A percentile compares a stretch with the other conserved stretches of the same genome.
Evolutionary conservation across 768 basidiomycete species (phyloP).

Genomic region (Butyriboletus loyo): DNA sequence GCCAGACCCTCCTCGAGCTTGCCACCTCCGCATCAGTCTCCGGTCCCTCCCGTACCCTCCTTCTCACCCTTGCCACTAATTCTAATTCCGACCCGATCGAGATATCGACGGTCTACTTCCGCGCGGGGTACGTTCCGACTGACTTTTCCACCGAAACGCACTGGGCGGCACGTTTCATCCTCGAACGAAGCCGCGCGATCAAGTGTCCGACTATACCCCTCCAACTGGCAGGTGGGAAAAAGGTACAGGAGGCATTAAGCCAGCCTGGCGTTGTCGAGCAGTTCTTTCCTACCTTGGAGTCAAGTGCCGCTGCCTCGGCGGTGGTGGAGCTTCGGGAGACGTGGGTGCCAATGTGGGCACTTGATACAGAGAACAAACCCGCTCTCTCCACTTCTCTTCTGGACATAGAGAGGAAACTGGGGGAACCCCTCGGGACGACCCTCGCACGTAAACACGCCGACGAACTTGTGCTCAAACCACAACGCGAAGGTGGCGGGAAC

Average conservation of each 20-base stretch:
- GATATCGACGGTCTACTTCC: conserved; percentile 88
- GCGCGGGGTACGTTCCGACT: conserved; percentile 80
- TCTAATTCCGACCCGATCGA: conserved; percentile 39
- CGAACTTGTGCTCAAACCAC: conserved; percentile 87
- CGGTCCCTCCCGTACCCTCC: conserved; percentile 44
- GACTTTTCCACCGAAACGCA: conserved; percentile 68
- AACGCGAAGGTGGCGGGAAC: conserved; percentile 97
- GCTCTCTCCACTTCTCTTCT: neutral
- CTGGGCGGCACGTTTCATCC: conserved; percentile 69
- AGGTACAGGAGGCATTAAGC: conserved; percentile 86
- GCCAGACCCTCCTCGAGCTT: conserved; percentile 75
- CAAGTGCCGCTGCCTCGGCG: conserved; percentile 17
- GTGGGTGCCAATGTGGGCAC: conserved; percentile 89
- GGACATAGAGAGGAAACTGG: neutral
- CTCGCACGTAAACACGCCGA: conserved; percentile 34
- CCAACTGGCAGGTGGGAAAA: conserved; percentile 95
- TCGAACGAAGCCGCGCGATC: conserved; percentile 83
- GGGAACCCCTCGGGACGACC: conserved; percentile 20
- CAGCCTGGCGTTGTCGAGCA: conserved; percentile 68
- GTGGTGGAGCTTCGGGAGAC: conserved; percentile 60
- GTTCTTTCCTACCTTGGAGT: conserved; percentile 51
- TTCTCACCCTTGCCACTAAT: conserved; percentile 26
- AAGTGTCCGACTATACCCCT: conserved; percentile 90
- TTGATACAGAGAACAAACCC: conserved; percentile 36
- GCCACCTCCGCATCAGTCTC: conserved; percentile 50